Percentiles rank a stretch among this genome's conserved stretches.
Conservation (phyloP, 106 monocot genomes). For the Posidonia australis region DNA sequence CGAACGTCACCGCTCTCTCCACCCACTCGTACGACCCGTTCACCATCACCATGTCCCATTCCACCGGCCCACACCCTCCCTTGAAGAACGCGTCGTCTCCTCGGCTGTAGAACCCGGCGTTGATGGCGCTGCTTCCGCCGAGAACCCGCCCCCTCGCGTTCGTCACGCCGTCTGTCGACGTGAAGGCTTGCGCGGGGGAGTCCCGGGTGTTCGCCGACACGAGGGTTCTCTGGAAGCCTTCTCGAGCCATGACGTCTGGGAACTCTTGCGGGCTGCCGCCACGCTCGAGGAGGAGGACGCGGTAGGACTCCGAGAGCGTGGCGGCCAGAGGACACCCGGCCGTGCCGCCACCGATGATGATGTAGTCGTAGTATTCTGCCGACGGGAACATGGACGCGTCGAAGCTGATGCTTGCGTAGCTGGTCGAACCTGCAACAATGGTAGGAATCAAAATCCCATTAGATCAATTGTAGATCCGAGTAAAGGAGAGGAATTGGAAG, state of each 20-base stretch:
- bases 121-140: conserved; percentile 11
- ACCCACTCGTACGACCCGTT: conserved; percentile 12
- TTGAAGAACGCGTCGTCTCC: background rate
- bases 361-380: too few relatives aligned
- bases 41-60: conserved; percentile 6
- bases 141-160: conserved; percentile 9
- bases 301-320: conserved; percentile 6
- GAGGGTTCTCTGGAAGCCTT: background rate
- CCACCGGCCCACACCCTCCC: background rate
- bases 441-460: too few relatives aligned
- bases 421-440: too few relatives aligned
- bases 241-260: background rate
- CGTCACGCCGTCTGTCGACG: conserved; percentile 3
- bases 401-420: too few relatives aligned
- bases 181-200: conserved; percentile 7
- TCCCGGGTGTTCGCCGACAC: background rate
- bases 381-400: too few relatives aligned
- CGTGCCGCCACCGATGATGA: too few relatives aligned
- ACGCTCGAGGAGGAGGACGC: conserved; percentile 2
- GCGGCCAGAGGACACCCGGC: too few relatives aligned
- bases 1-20: conserved; percentile 5
- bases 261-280: conserved; percentile 4
- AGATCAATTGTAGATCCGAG: too few relatives aligned
- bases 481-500: too few relatives aligned
- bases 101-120: conserved; percentile 11